Percentiles rank a stretch among this genome's conserved stretches.
These are phyloP conservation scores for Notholithocarpus densiflorus DNA, from an alignment of 306 rosid genomes.

Conservation along the genomic window DNA sequence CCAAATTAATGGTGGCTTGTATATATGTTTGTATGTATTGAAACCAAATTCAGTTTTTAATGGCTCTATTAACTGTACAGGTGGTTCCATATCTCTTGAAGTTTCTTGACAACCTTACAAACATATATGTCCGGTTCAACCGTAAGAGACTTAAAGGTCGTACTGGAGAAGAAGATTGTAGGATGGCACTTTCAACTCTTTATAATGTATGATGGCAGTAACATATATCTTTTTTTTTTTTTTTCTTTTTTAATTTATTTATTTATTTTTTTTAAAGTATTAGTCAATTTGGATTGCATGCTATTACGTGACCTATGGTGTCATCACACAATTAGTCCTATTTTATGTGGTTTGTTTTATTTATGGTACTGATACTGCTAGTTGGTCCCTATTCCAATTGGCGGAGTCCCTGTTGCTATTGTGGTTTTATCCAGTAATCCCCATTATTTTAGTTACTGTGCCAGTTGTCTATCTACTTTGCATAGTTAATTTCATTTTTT, in stretches of 20 bases:
- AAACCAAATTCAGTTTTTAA: conserved; percentile 7
- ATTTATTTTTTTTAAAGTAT: too few relatives aligned
- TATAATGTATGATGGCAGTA: conserved; percentile 39
- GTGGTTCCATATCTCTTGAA: conserved; percentile 96
- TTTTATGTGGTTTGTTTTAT: not conserved
- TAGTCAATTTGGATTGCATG: not conserved
- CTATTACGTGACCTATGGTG: not conserved
- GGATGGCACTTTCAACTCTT: conserved; percentile 88
- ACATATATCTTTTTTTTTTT: not conserved
- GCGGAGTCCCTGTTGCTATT: not conserved
- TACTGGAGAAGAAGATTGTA: conserved; percentile 89
- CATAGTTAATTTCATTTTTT: not conserved
- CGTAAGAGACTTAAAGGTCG: conserved; percentile 99
- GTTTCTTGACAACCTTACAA: conserved; percentile 94
- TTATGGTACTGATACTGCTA: not conserved
- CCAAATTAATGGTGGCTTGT: too few relatives aligned
- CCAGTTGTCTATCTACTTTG: not conserved
- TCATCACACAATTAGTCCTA: not conserved
- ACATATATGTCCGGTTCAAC: conserved; percentile 90
- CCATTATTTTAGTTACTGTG: not conserved
- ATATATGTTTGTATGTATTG: not conserved
- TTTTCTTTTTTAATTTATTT: too few relatives aligned
- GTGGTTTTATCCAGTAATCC: not conserved
- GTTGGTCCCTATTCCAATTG: not conserved
- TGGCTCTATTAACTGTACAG: conserved; percentile 33